These are phyloP conservation scores for Acanthamoeba lenticulata DNA, from an alignment of 208 protist species.

Conservation along the genomic window DNA sequence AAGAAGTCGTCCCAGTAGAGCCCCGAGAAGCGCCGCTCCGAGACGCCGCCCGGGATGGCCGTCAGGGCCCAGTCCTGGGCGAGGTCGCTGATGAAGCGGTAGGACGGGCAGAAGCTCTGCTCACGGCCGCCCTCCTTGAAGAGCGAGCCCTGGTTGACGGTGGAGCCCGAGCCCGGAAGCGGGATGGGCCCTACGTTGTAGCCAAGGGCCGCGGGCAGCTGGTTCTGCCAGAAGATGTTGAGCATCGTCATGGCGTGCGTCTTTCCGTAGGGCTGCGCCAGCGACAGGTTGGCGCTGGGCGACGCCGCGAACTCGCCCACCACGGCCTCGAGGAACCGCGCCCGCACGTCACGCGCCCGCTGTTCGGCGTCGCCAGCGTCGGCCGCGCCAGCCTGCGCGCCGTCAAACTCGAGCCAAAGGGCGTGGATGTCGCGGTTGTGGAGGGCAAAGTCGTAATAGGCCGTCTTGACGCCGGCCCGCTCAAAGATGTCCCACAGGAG, in stretches of 20 bases:
- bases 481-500: slow-evolving; percentile 53
- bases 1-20: slow-evolving; percentile 37
- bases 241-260: neutral
- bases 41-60: neutral
- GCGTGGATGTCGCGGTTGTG: neutral
- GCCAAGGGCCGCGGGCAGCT: slow-evolving; percentile 32
- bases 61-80: neutral
- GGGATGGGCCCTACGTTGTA: slow-evolving; percentile 14
- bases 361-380: neutral
- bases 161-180: neutral
- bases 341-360: neutral
- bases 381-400: neutral
- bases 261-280: neutral
- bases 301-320: neutral
- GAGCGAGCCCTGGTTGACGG: slow-evolving; percentile 37
- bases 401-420: neutral
- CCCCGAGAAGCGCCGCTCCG: neutral
- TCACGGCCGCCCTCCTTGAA: neutral
- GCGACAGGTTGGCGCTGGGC: neutral
- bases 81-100: slow-evolving; percentile 15
- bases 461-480: neutral
- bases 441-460: neutral
- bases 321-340: neutral
- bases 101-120: slow-evolving; percentile 51
- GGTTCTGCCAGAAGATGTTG: slow-evolving; percentile 47